These are phyloP conservation scores for Arthrocladium fulminans DNA, from an alignment of 2,329 filamentous ascomycete genomes.

Conservation along the genomic window DNA sequence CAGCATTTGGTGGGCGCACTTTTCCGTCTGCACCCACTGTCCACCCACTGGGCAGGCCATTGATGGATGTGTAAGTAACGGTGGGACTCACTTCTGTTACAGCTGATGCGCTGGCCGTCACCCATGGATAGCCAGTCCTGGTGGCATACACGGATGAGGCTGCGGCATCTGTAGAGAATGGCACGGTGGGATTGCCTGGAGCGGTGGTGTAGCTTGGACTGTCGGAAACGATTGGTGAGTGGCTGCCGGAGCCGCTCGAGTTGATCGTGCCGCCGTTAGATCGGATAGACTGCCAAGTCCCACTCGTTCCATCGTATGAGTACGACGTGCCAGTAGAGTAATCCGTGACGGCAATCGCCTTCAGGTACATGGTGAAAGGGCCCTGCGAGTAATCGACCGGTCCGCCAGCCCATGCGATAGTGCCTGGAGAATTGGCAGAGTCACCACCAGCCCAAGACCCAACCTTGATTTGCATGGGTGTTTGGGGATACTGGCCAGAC, in stretches of 20 bases:
- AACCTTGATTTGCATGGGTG: constrained; percentile 62
- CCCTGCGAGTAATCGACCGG: constrained; percentile 55
- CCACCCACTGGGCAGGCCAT: constrained; percentile 68
- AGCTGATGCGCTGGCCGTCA: constrained; percentile 42
- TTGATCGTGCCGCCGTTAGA: constrained; percentile 72
- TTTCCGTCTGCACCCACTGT: constrained; percentile 69
- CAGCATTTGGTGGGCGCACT: constrained; percentile 60
- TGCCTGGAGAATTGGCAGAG: constrained; percentile 34
- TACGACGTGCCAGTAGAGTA: constrained; percentile 89
- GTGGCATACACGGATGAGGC: constrained; percentile 44
- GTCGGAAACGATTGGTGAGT: constrained; percentile 35
- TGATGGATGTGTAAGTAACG: constrained; percentile 31
- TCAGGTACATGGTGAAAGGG: constrained; percentile 67
- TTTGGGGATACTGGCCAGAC: constrained; percentile 59
- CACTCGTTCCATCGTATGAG: constrained; percentile 67
- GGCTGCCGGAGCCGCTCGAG: constrained; percentile 49
- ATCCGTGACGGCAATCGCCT: constrained; percentile 55
- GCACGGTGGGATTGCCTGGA: constrained; percentile 37
- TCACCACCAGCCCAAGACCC: constrained; percentile 61
- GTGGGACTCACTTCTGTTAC: constrained; percentile 33
- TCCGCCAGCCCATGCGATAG: constrained; percentile 62
- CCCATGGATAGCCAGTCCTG: constrained; percentile 62
- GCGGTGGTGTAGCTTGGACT: constrained; percentile 57
- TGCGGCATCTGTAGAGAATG: constrained; percentile 14
- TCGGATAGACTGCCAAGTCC: constrained; percentile 72